Base-by-base conservation (phyloP, 352 stramenopile species). In the Blastocystis sp. region DNA sequence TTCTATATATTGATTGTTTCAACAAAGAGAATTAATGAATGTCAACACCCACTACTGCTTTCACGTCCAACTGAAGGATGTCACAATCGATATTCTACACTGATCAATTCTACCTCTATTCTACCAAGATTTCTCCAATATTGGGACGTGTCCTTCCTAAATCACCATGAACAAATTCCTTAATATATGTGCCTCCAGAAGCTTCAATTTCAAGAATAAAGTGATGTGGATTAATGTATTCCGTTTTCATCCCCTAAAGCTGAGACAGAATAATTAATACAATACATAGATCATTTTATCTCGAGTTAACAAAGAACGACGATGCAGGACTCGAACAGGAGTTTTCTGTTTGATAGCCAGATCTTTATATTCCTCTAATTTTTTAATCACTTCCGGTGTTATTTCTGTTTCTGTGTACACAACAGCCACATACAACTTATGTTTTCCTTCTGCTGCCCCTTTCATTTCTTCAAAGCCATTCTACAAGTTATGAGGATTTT, bases 151-250 rank as follows among this genome's bases (percentile, higher is more conserved):
- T 99, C 64, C 97, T 93, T 11, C 96, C 96, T 48, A 98, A 95
- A 92, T 99, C 97, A 22, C 96, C 96, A 91, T 99, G 96, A 30
- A 99, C 95, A 91, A 99, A 99, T 92, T 99, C 97, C 91, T 99
- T 99, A 58, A 99, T 97, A 90, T 99, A 99, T 9, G 96, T 98
- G 59, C 95, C 95, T 3, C 95, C 96, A 44, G 94, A 97, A 1
- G 97, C 99, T 44, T 93, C 95, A 35, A 99, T 91, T 42, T 95
- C 92, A 77, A 99, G 89, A 24, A 98, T 91, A 93, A 98, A 98
- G 92, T 97, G 98, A 89, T 98, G 96, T 69, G 95, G 91, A 91
- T 98, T 98, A 22, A 99, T 91, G 56, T 95, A 93, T 58, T 95
- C 91, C 40, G 82, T 90, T 22, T 91, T 77, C 58, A 91, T 92